These are phyloP conservation scores for Geosiphon pyriformis DNA, from an alignment of 192 early-diverging fungal species.

Conservation along the genomic window DNA sequence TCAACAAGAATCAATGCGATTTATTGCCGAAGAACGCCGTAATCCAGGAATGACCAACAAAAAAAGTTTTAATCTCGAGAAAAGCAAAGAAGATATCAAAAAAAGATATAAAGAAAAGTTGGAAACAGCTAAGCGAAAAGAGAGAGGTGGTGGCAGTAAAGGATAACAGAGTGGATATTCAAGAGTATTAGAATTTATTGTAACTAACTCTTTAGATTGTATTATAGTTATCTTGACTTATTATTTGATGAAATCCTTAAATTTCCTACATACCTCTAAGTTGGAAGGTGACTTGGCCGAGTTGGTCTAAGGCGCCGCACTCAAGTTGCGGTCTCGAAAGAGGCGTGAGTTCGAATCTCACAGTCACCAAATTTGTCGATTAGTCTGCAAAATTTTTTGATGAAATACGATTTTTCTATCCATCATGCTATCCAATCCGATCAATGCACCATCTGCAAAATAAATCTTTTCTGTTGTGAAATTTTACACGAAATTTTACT, in stretches of 20 bases:
- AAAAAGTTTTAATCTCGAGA: constrained; percentile 7
- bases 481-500: too few relatives aligned
- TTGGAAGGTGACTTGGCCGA: constrained; percentile 50
- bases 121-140: constrained; percentile 2
- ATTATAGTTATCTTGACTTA: too few relatives aligned
- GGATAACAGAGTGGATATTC: background rate
- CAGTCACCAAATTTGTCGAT: constrained; percentile 42
- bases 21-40: constrained; percentile 9
- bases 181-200: too few relatives aligned
- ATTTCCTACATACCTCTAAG: background rate
- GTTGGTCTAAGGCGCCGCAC: constrained; percentile 77
- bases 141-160: background rate
- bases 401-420: too few relatives aligned
- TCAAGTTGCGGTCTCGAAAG: constrained; percentile 79
- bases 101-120: constrained; percentile 22
- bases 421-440: too few relatives aligned
- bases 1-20: constrained; percentile 13
- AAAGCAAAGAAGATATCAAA: constrained; percentile 18
- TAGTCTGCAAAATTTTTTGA: too few relatives aligned
- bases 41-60: constrained; percentile 13
- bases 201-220: too few relatives aligned
- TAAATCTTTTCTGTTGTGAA: too few relatives aligned
- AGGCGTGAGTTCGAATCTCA: constrained; percentile 72
- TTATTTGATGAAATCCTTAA: too few relatives aligned
- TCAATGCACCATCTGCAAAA: too few relatives aligned